Conservation (phyloP, 176 grass and related monocot genomes). For the Phoenix roebelenii region DNA sequence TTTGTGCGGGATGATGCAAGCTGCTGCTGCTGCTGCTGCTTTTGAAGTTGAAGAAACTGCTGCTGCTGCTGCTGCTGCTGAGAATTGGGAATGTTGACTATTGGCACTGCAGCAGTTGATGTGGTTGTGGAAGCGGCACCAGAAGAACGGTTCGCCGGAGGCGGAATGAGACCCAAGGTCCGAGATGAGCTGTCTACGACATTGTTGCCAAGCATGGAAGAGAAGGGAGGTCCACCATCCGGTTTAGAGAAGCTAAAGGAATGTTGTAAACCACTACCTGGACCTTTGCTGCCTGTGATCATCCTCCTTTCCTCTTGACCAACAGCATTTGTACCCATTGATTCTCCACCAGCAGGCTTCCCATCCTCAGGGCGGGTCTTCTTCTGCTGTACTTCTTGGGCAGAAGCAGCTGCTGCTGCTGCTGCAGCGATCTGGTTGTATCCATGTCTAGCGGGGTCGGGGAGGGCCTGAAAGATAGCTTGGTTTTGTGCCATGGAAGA, state of each 20-base stretch:
- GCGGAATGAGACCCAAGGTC: slow-evolving; percentile 56
- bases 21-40: slow-evolving; percentile 38
- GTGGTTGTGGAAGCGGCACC: slow-evolving; percentile 6
- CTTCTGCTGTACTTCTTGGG: slow-evolving; percentile 54
- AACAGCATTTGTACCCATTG: slow-evolving; percentile 32
- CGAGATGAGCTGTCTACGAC: slow-evolving; percentile 51
- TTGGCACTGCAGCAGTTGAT: too few relatives aligned
- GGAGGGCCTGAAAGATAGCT: slow-evolving; percentile 66
- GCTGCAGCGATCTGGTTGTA: slow-evolving; percentile 55
- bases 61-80: slow-evolving; percentile 41
- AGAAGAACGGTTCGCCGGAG: slow-evolving; percentile 39
- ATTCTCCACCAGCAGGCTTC: slow-evolving; percentile 53
- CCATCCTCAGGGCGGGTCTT: slow-evolving; percentile 38
- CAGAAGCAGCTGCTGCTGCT: slow-evolving; percentile 18
- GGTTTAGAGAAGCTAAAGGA: slow-evolving; percentile 75
- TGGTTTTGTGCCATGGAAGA: slow-evolving; percentile 67
- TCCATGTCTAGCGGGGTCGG: slow-evolving; percentile 63
- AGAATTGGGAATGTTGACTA: too few relatives aligned
- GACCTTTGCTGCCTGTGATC: slow-evolving; percentile 31
- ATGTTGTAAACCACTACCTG: slow-evolving; percentile 47
- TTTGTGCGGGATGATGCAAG: slow-evolving; percentile 59
- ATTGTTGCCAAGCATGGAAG: slow-evolving; percentile 39
- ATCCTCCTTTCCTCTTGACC: slow-evolving; percentile 62
- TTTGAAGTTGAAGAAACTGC: not conserved
- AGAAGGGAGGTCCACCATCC: slow-evolving; percentile 38